Base-by-base conservation (phyloP, 352 stramenopile species). In the Globisporangium polare region DNA sequence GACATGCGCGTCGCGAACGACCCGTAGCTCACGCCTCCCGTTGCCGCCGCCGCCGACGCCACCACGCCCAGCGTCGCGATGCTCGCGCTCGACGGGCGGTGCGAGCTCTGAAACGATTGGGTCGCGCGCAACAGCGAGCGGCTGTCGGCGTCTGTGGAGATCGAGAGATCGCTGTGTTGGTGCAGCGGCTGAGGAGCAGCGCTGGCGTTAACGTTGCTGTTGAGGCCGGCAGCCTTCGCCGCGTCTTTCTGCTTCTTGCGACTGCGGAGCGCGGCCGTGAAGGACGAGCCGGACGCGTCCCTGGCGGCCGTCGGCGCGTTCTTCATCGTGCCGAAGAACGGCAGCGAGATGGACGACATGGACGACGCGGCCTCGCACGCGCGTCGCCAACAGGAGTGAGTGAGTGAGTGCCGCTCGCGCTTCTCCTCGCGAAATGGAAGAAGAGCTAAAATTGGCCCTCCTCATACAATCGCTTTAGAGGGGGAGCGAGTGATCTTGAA, bases 341-440 rank as follows among this genome's bases (percentile, higher is more conserved):
- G 53, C 53, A 52, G 20, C 46, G 61, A 67, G 26, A 67, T 39
- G 27, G 45, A 62, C 27, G 53, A 67, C 54, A 66, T 60, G 43
- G 31, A 26, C 17, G 27, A 24, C 24, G n/a, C 41, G 17, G 41
- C 6, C 18, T n/a, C n/a, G 5, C 7, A 27, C 20, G 42, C 20
- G 8, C n/a, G 42, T 5, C n/a, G 33, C 10, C 33, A 39, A 39
- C 33, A 39, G 33, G 1, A 49, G 42, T 26, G 42, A 27, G 42
- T 27, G 18, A 49, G n/a, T 17, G 42, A 3, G 27, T 2, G 24
- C 45, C 31, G n/a, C n/a, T n/a, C n/a, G n/a, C 24, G 22, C 26
- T 53, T 51, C 22, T n/a, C 29, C 18, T 52, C 22, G n/a, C n/a
- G n/a, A n/a, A n/a, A n/a, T n/a, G n/a, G n/a, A n/a, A n/a, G 15